Base-by-base conservation (phyloP, 108 stramenopile genomes). In the Cyclotella kingstonii region DNA sequence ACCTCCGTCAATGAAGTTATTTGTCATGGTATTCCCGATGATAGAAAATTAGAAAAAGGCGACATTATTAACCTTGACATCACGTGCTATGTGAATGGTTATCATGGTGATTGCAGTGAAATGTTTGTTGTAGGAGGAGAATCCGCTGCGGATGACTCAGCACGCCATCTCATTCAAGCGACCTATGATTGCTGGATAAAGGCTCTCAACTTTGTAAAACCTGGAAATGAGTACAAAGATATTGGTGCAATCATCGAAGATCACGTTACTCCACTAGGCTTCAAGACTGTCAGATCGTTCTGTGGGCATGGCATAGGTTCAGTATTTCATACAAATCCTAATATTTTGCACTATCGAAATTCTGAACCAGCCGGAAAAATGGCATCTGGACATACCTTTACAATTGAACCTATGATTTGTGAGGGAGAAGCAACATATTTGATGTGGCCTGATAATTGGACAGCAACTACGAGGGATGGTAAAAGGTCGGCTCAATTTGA, bases 331-430 rank as follows among this genome's bases (percentile, higher is more conserved):
- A 87, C 86, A 34, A 83, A 68, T 17, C 99, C 99, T 17, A 95
- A 96, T 67, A 89, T 99, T 47, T 80, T 91, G 35, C 98, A 99
- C 77, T 98, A 96, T 63, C 66, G 79, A 11, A 96, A 97, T 66
- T 86, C 81, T 68, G 89, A 97, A 63, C 81, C 84, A 6, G 86
- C 85, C 54, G 91, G 90, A 4, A 68, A 81, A 41, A 98, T 98
- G 91, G 77, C 81, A 33, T 56, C 81, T 0, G 99, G 99, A 5
- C 97, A 98, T 77, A 95, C 93, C 11, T 97, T 99, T 82, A 99
- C 99, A n/a, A 98, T 99, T 60, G 99, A 99, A 73, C 99, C 99
- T 2, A 98, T 98, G 98, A 97, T 99, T 61, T 95, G 94, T 54
- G 95, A 97, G 67, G 97, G 96, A n/a, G 40, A 57, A 2, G 41